Conservation (phyloP, 1,284 basidiomycete genomes). For the Clitocybe nebularis region DNA sequence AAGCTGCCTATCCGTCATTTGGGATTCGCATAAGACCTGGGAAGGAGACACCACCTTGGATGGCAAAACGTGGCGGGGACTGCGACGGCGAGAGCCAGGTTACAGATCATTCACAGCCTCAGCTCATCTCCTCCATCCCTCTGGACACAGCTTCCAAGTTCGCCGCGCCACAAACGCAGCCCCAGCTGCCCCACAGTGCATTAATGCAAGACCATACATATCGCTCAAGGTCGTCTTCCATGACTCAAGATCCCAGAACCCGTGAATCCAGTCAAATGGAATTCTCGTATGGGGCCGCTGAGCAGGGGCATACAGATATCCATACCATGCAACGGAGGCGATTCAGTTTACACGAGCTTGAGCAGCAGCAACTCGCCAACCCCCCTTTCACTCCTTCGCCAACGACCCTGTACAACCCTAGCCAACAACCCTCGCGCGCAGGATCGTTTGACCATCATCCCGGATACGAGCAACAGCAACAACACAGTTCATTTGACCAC, state of each 20-base stretch:
- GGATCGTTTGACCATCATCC: conserved; percentile 13
- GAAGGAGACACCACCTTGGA: conserved; percentile 24
- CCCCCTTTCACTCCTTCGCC: conserved; percentile 8
- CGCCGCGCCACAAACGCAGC: not conserved
- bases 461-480: conserved; percentile 11
- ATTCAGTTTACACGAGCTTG: conserved; percentile 14
- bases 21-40: conserved; percentile 40
- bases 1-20: conserved; percentile 30
- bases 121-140: too few species aligned
- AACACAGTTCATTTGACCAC: conserved; percentile 9
- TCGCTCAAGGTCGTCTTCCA: conserved; percentile 13
- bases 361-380: conserved; percentile 7
- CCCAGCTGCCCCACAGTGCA: not conserved
- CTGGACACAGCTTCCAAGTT: too few species aligned
- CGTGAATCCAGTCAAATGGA: not conserved
- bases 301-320: conserved; percentile 10
- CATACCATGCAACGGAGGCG: conserved; percentile 13
- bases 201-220: conserved; percentile 7
- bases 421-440: conserved; percentile 8
- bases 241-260: conserved; percentile 2
- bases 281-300: too few species aligned
- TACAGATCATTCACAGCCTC: too few species aligned
- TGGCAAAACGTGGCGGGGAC: conserved; percentile 15
- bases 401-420: conserved; percentile 6
- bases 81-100: too few species aligned